Evolutionary conservation across 345 rosid species (phyloP), one percentile per base, ranked within the genome.

Genomic region (Citrus unshiu): DNA sequence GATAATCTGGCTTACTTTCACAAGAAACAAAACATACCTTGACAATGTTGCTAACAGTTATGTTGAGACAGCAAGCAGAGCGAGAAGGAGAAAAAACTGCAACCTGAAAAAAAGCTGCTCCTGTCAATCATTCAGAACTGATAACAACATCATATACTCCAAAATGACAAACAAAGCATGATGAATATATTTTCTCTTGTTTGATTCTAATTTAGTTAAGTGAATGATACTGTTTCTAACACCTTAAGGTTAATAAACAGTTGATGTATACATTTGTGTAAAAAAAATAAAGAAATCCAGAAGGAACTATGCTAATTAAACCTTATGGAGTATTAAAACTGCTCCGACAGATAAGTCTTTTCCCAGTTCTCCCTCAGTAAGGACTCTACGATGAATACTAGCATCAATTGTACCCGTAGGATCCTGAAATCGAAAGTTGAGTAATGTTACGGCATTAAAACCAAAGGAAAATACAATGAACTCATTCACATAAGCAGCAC

Each of bases 391-490:
- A 81, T 93, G 98, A 81, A 95, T 89, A 62, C 91, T 93, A 79
- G 92, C 98, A 74, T 88, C 91, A 37, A 95, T 84, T 25, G 89
- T 85, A 61, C 91, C 98, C 0, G 93, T 90, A 40, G 98, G 97
- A 83, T 95, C 97, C 98, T 95, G 84, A 81, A 63, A 83, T 68
- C 54, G 60, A 70, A 81, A 65, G 35, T 61, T 19, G 21, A 74
- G 70, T 75, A 64, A 46, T n/a, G 10, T 46, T 10, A 46, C 0
- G 40, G 19, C 59, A 30, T 57, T 22, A 39, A 63, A 39, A n/a
- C 78, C 25, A 64, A 77, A 77, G 24, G 16, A 7, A 65, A 63
- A 66, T 9, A 5, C 56, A 71, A 74, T 59, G 30, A 65, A 19
- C 35, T 9, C 37, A 59, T 32, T 39, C 1, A 24, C 9, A 22